Evolutionary conservation across 2,329 filamentous ascomycete species (phyloP).

Genomic region (Parasarocladium wereldwijsianum): DNA sequence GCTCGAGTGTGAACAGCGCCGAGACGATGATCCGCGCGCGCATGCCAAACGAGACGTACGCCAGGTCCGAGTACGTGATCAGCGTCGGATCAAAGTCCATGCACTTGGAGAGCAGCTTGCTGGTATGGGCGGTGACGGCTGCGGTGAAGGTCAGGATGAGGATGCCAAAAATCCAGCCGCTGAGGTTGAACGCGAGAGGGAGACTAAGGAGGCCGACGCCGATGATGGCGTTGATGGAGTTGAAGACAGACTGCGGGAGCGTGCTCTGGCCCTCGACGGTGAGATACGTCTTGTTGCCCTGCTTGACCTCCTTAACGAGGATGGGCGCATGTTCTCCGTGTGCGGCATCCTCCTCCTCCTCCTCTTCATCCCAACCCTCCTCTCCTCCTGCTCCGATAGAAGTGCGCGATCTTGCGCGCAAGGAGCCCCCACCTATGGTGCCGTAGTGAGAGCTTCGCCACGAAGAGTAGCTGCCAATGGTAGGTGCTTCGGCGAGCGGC

Average conservation of each 20-base stretch:
- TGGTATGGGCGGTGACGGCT: conserved; percentile 69
- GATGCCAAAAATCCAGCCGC: conserved; percentile 77
- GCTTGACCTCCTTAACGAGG: conserved; percentile 77
- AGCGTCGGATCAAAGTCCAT: conserved; percentile 73
- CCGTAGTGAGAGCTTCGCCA: conserved; percentile 35
- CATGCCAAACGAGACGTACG: conserved; percentile 77
- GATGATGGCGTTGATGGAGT: conserved; percentile 86
- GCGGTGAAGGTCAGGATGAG: conserved; percentile 61
- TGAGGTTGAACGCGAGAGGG: conserved; percentile 74
- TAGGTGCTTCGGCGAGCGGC: conserved; percentile 50
- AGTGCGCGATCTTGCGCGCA: conserved; percentile 20
- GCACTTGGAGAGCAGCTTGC: conserved; percentile 71
- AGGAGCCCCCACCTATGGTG: conserved; percentile 23
- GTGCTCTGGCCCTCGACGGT: conserved; percentile 90
- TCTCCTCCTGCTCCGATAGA: conserved; percentile 29
- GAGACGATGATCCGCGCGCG: conserved; percentile 71
- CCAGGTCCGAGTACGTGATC: conserved; percentile 89
- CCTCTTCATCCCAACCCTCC: conserved; percentile 10
- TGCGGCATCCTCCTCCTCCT: conserved; percentile 15
- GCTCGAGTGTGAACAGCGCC: conserved; percentile 73
- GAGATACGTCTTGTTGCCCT: conserved; percentile 72
- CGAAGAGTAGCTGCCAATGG: conserved; percentile 57
- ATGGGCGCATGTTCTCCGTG: conserved; percentile 57
- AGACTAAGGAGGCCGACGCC: conserved; percentile 81
- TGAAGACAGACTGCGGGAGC: conserved; percentile 88